A percentile compares a stretch with the other conserved stretches of the same genome.
Conservation (phyloP, 2,329 filamentous ascomycete species). For the Colletotrichum sp. region DNA sequence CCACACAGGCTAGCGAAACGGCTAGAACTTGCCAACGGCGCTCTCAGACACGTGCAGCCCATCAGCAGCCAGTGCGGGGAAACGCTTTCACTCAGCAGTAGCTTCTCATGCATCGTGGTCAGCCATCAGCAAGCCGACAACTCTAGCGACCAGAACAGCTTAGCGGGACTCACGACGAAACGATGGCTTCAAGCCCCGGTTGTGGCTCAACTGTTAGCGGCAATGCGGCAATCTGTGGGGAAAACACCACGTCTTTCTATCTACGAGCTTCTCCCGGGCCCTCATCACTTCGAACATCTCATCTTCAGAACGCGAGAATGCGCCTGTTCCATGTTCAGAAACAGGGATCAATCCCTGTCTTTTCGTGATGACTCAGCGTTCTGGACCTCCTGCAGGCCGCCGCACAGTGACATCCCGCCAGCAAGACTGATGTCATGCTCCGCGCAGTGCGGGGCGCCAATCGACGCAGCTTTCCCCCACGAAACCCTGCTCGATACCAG, state of each 20-base stretch:
- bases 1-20: neutral
- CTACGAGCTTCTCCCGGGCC: neutral
- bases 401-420: constrained; percentile 11
- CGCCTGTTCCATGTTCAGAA: neutral
- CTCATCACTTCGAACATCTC: neutral
- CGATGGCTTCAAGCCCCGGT: neutral
- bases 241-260: neutral
- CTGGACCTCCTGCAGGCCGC: neutral
- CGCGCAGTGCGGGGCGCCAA: constrained; percentile 9
- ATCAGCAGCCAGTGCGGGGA: neutral
- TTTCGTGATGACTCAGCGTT: neutral
- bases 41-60: neutral
- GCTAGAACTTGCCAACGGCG: neutral
- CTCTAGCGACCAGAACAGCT: neutral
- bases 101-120: neutral
- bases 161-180: neutral
- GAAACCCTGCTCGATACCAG: constrained; percentile 4
- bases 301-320: neutral
- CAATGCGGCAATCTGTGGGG: neutral
- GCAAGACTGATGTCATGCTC: constrained; percentile 16
- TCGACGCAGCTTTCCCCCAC: neutral
- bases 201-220: neutral
- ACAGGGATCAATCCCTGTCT: constrained; percentile 1
- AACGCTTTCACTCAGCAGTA: neutral
- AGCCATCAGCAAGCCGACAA: neutral